Base-by-base conservation (phyloP, 306 rosid species). In the Quillaja saponaria region DNA sequence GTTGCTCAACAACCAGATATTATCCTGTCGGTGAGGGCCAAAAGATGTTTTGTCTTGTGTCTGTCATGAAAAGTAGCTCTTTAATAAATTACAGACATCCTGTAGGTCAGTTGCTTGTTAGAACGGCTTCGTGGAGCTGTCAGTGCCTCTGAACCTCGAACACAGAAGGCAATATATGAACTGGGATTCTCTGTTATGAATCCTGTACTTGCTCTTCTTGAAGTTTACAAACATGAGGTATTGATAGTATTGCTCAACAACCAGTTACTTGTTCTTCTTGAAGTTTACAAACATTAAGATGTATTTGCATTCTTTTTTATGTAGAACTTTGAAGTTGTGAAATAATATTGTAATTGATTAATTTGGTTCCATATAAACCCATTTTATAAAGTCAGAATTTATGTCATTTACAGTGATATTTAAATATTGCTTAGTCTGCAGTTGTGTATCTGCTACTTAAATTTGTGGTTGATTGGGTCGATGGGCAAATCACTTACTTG, bases 111-210 rank as follows among this genome's bases (percentile, higher is more conserved):
- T 78, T 88, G 95, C 80, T 71, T 79, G 83, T 86, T 91, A 81
- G 96, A 91, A 84, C 84, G 98, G 65, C 77, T 91, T 55, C 95
- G 96, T 10, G 98, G 98, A 69, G 95, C 90, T 59, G 90, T 91
- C 45, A 80, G 86, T 72, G 96, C 97, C 67, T 82, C 95, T 52
- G 96, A 91, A 75, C 95, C 98, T 69, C 84, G 88, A 59, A 82
- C 88, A 34, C 98, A 91, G 60, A 91, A 82, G 71, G 92, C 98
- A 61, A 74, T 86, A 39, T 86, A 86, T 84, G 92, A 86, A 71
- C 63, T 91, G 64, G 98, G 98, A 51, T 81, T 80, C 78, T 86
- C 98, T 61, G 74, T 82, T n/a, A 68, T 81, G 90, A 88, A 81
- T 73, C 85, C 92, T 55, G 41, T 76, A 48, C 69, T 88, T 54